phyloP scores from a whole-genome alignment of 1,139 yeast genomes.

The Cylindricascospora bacillispora region DNA sequence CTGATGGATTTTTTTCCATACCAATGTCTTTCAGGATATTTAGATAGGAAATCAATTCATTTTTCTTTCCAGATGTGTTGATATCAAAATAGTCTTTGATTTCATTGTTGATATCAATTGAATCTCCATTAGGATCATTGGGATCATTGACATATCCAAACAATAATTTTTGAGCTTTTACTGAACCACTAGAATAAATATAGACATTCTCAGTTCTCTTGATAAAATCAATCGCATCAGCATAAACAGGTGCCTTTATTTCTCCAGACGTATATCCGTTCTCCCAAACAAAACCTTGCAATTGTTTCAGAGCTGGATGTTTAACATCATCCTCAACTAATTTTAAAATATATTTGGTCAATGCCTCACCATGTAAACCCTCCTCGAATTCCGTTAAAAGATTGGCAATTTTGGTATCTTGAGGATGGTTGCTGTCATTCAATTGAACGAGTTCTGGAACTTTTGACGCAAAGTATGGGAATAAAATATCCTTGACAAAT shows the following conservation, averaged over 20 bases:
- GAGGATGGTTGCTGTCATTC: slow-evolving; percentile 2
- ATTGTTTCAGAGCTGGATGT: slow-evolving; percentile 60
- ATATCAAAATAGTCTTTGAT: slow-evolving; percentile 74
- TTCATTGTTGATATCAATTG: slow-evolving; percentile 37
- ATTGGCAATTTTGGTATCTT: slow-evolving; percentile 2
- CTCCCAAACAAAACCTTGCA: slow-evolving; percentile 81
- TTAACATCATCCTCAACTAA: slow-evolving; percentile 61
- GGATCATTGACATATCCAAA: slow-evolving; percentile 45
- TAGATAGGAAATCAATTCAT: slow-evolving; percentile 42
- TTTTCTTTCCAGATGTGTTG: slow-evolving; percentile 68
- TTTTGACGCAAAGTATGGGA: slow-evolving; percentile 33
- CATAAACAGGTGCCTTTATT: slow-evolving; percentile 63
- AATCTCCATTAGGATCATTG: slow-evolving; percentile 17
- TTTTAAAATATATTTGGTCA: slow-evolving; percentile 33
- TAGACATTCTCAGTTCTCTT: slow-evolving; percentile 31
- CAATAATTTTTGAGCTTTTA: slow-evolving; percentile 70
- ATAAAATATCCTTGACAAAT: slow-evolving; percentile 65
- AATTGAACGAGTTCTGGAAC: slow-evolving; percentile 11
- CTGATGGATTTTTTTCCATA: slow-evolving; percentile 15
- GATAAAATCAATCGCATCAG: slow-evolving; percentile 57
- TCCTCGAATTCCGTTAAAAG: slow-evolving; percentile 4
- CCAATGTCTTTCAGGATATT: slow-evolving; percentile 42
- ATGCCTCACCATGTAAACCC: slow-evolving; percentile 6
- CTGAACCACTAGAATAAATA: slow-evolving; percentile 87
- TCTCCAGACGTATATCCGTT: slow-evolving; percentile 65